Percentiles rank a stretch among this genome's conserved stretches.
These are phyloP conservation scores for Rhododendron ovatum DNA, from an alignment of 148 eudicot species.

Conservation along the genomic window DNA sequence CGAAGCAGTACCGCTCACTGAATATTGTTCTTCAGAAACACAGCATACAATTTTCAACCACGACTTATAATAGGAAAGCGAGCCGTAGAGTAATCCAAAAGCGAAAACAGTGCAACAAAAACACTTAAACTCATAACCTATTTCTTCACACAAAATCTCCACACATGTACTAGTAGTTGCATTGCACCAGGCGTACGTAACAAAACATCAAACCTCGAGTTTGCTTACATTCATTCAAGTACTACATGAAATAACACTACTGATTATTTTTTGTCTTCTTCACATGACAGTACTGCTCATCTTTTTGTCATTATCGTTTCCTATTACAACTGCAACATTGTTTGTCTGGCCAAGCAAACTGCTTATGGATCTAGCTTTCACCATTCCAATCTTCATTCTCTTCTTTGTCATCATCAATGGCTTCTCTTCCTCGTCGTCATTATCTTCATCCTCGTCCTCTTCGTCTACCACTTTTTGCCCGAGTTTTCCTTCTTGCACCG, in stretches of 20 bases:
- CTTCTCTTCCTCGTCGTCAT: slow-evolving; percentile 9
- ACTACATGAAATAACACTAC: slow-evolving; percentile 13
- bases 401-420: slow-evolving; percentile 8
- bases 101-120: neutral
- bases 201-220: neutral
- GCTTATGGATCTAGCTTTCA: slow-evolving; percentile 69
- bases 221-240: neutral
- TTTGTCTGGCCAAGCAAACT: slow-evolving; percentile 56
- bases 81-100: neutral
- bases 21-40: neutral
- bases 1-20: too few relatives aligned
- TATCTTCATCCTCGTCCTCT: slow-evolving; percentile 5
- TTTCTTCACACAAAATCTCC: neutral
- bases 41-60: neutral
- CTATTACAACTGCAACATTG: neutral
- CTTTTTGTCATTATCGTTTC: slow-evolving; percentile 1
- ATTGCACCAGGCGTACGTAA: slow-evolving; percentile 1
- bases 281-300: neutral
- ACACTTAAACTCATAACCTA: neutral
- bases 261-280: neutral
- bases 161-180: neutral
- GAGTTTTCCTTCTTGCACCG: neutral
- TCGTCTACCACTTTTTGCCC: neutral
- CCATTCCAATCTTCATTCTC: slow-evolving; percentile 51
- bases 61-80: neutral